Conservation (phyloP, 164 flowering plant genomes). For the Nymphaea thermarum region DNA sequence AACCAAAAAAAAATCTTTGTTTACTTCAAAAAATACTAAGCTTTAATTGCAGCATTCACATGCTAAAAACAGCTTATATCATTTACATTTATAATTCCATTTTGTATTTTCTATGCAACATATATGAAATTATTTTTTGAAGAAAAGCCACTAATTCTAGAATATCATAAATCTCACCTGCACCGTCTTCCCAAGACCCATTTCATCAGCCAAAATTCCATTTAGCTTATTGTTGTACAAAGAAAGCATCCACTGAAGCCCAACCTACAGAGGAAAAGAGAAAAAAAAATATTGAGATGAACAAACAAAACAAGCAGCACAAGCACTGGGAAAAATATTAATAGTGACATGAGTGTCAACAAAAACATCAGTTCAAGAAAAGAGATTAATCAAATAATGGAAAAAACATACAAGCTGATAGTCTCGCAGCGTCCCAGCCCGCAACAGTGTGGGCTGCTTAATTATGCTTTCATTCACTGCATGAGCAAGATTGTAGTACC, state of each 20-base stretch:
- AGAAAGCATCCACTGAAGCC: conserved; percentile 99
- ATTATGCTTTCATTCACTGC: conserved; percentile 87
- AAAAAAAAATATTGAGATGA: background rate
- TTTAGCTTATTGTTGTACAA: conserved; percentile 94
- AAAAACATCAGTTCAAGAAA: background rate
- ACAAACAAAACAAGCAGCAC: background rate
- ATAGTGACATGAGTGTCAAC: background rate
- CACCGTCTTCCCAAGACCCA: conserved; percentile 99
- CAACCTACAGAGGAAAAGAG: conserved; percentile 47
- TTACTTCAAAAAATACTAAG: no score
- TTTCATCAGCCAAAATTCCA: conserved; percentile 99
- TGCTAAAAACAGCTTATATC: no score
- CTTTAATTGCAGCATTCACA: no score
- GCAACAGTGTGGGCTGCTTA: conserved; percentile 91
- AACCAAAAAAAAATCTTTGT: no score
- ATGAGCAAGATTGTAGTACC: conserved; percentile 96
- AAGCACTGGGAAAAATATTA: background rate
- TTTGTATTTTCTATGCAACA: no score
- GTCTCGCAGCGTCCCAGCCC: conserved; percentile 86
- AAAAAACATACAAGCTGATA: conserved; percentile 86
- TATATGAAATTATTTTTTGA: no score
- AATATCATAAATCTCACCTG: conserved; percentile 35
- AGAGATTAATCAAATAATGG: background rate
- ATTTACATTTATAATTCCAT: no score
- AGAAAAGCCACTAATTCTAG: no score